Evolutionary conservation across 2,329 filamentous ascomycete genomes (phyloP), one percentile per base, ranked within the genome.

Genomic region (Botrytis deweyae): DNA sequence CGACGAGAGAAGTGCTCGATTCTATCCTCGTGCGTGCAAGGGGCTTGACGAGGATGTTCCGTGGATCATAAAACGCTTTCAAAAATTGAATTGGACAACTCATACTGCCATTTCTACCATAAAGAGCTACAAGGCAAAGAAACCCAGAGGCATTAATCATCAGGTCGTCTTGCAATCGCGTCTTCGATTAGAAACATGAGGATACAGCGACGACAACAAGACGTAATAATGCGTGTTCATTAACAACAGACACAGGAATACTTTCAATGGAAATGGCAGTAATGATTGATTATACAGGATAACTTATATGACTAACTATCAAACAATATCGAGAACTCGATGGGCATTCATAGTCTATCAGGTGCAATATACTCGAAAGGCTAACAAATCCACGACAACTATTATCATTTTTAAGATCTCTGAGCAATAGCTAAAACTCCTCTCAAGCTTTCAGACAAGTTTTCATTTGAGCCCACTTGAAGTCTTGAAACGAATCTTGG

Each of bases 41-140:
- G 6, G 14, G 14, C 9, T 52, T 18, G 12, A 18, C 14, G 6
- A 55, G 6, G 0, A 3, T 3, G n/a, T 4, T 29, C 7, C 6
- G n/a, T 29, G 3, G 29, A 55, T 55, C n/a, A 49, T 49, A 22
- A 10, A 22, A 22, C 7, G 10, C 2, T 49, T 9, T 22, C 0
- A 6, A 49, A 46, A 22, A 49, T 0, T 22, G 9, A 3, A 22
- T 10, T 4, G 20, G 7, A 49, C 20, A 22, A 22, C 20, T 22
- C 44, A 22, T 29, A 18, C 1, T 55, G 14, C n/a, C 1, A n/a
- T n/a, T 14, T 2, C 12, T 29, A 29, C n/a, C 4, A 29, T 29
- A 3, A 16, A 55, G 14, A 16, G n/a, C 52, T 29, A 7, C 12
- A 0, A 0, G 2, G 52, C 5, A 55, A 29, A 29, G 14, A 18